A percentile compares a stretch with the other conserved stretches of the same genome.
These are phyloP conservation scores for Plasmodium knowlesi DNA, from an alignment of 169 alveolate species.

Conservation along the genomic window DNA sequence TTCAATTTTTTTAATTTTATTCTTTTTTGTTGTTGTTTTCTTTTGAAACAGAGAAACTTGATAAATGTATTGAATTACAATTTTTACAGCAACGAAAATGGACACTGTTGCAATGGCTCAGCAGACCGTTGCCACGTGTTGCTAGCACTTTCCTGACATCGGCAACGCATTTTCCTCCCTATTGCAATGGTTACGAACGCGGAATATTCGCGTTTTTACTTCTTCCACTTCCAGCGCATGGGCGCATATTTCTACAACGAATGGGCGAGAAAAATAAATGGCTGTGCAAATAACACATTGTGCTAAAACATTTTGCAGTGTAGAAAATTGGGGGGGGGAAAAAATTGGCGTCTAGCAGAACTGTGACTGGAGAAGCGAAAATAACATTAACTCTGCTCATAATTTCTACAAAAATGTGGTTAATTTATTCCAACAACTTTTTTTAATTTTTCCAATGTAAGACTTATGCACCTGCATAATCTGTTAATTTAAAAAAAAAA, in stretches of 20 bases:
- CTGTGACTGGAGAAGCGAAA: background rate
- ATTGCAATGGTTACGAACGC: background rate
- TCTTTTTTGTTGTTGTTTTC: background rate
- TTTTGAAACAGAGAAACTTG: background rate
- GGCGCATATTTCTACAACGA: constrained; percentile 27
- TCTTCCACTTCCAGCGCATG: background rate
- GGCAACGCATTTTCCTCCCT: background rate
- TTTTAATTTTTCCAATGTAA: constrained; percentile 8
- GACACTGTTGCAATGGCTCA: background rate
- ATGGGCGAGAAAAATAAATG: constrained; percentile 6
- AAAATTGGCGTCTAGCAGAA: constrained; percentile 12
- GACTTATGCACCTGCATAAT: constrained; percentile 65
- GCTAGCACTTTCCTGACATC: background rate
- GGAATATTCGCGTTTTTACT: background rate
- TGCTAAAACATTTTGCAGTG: background rate
- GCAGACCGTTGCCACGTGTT: background rate
- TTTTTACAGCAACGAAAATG: constrained; percentile 5
- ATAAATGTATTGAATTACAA: background rate
- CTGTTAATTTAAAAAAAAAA: constrained; percentile 13
- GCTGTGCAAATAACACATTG: constrained; percentile 13
- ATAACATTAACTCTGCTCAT: constrained; percentile 11
- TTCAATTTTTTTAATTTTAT: background rate
- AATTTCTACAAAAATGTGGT: constrained; percentile 35
- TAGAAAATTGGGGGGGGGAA: background rate
- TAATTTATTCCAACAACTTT: constrained; percentile 32